Conservation (phyloP, 1,284 basidiomycete genomes). For the Schizophyllum commune region DNA sequence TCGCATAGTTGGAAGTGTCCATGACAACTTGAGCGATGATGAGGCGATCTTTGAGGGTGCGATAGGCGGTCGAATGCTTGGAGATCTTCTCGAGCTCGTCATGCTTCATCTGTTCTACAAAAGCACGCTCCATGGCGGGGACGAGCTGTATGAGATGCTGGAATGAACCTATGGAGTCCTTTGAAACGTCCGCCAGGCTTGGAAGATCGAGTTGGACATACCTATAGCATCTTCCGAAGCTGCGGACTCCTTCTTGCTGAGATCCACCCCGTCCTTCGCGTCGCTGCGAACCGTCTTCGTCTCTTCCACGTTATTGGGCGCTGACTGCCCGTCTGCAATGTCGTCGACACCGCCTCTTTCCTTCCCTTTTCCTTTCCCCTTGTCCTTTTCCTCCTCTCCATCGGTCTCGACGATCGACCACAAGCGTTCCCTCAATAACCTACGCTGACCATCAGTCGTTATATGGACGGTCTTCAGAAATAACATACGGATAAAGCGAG, state of each 20-base stretch:
- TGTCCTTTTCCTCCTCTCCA: no score
- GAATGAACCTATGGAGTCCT: not conserved
- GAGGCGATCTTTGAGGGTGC: constrained; percentile 17
- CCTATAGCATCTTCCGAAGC: constrained; percentile 3
- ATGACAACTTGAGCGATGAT: constrained; percentile 13
- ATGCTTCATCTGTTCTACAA: constrained; percentile 2
- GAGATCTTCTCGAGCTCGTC: constrained; percentile 7
- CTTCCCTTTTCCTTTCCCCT: no score
- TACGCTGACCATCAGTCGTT: no score
- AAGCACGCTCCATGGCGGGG: not conserved
- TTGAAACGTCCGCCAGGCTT: no score
- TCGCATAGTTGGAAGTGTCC: not conserved
- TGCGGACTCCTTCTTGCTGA: no score
- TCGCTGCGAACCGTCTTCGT: no score
- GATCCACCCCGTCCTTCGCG: no score
- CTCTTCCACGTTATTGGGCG: no score
- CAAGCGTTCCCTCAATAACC: not conserved
- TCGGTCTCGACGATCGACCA: no score
- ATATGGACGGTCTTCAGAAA: no score
- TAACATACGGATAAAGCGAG: not conserved
- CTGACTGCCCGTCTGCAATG: no score
- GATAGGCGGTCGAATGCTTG: constrained; percentile 9
- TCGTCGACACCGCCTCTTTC: no score
- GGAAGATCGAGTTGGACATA: not conserved
- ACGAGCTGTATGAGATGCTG: constrained; percentile 9